Base-by-base conservation (phyloP, 2,329 filamentous ascomycete species). In the Colletotrichum sp. region DNA sequence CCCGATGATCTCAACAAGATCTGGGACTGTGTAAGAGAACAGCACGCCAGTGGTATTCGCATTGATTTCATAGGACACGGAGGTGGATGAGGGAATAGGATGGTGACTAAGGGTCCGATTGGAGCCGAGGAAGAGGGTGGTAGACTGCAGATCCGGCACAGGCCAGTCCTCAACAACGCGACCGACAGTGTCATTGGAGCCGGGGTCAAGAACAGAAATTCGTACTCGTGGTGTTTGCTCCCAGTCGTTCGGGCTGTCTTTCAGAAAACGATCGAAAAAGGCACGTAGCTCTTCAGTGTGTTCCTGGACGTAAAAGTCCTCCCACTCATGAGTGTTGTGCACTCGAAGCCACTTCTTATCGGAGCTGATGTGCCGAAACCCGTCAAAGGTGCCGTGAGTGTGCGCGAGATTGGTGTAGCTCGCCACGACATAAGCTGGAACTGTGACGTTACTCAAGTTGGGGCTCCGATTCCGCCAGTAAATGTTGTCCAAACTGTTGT, bases 171-270 rank as follows among this genome's bases (percentile, higher is more conserved):
- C 21, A 7, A 26, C 52, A 21, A 24, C 52, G 15, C n/a, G 52
- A 26, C 52, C 24, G 21, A 57, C 21, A 26, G 24, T 57, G 6
- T 57, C 52, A 8, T 26, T 26, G 5, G 52, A 21, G n/a, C 52
- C 52, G 6, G 52, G 52, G 21, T 57, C 52, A 3, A 57, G 52
- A 16, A 57, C 52, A 26, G 52, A 21, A 9, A 24, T 86, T 4
- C 87, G 83, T 1, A 89, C 85, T 36, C 80, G 81, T 0, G 88
- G 86, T 1, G 87, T 89, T 36, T 83, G 81, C 75, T 88, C 85
- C 87, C 86, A 89, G 8, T 79, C 85, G 71, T 89, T 89, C 2
- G 85, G 73, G 1, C 82, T 79, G 0, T 81, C 85, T 34, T 85
- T 86, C 9, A 88, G 80, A 71, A 86, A 89, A 2, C 78, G 79